Evolutionary conservation across 805 yeast species (phyloP).

Genomic region (Candida pini): DNA sequence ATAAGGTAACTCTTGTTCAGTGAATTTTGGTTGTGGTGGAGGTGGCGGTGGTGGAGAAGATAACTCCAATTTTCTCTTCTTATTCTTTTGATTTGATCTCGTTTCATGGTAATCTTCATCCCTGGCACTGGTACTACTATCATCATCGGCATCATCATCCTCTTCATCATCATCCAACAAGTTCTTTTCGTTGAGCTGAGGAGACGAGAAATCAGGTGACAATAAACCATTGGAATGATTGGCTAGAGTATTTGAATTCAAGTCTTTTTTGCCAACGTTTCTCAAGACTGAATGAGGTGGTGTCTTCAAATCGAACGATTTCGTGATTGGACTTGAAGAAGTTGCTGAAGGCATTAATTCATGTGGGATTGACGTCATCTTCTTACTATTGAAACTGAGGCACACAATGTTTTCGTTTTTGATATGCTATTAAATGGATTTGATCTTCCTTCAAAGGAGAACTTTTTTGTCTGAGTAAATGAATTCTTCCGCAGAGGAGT

Average conservation of each 20-base stretch:
- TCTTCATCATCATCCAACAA: conserved; percentile 5
- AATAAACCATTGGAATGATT: conserved; percentile 20
- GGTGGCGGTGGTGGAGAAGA: conserved; percentile 18
- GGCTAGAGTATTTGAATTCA: conserved; percentile 5
- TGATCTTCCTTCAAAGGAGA: too few relatives aligned
- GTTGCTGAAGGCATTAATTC: conserved; percentile 20
- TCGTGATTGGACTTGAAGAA: conserved; percentile 23
- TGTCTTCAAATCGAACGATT: conserved; percentile 23
- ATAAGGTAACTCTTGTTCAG: conserved; percentile 2
- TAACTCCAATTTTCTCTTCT: conserved; percentile 8
- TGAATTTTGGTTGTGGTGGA: conserved; percentile 12
- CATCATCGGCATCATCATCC: neutral
- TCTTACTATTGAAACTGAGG: too few relatives aligned
- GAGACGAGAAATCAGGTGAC: conserved; percentile 45
- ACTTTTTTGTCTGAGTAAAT: too few relatives aligned
- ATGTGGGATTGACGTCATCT: too few relatives aligned
- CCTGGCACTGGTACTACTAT: neutral
- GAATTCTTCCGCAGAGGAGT: too few relatives aligned
- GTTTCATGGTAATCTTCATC: conserved; percentile 13
- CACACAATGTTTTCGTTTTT: too few relatives aligned
- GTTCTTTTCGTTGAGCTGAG: conserved; percentile 26
- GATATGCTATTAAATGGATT: too few relatives aligned
- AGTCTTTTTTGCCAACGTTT: conserved; percentile 6
- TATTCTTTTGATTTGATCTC: conserved; percentile 3
- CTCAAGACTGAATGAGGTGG: conserved; percentile 27